phyloP scores from a whole-genome alignment of 306 rosid genomes.

The Mimosa pudica region DNA sequence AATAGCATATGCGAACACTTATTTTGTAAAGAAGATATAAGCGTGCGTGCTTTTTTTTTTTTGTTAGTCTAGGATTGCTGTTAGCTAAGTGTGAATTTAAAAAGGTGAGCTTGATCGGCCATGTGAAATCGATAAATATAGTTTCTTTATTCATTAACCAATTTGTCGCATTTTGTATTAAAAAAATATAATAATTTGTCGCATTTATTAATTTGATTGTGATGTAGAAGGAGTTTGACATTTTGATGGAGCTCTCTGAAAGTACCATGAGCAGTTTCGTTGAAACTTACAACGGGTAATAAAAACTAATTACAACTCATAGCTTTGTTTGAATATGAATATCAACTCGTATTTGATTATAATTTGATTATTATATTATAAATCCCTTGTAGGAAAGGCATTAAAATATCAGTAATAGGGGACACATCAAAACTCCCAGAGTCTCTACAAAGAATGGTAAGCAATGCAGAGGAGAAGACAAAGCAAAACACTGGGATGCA shows the following conservation, averaged over 20 bases:
- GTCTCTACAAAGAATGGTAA: constrained; percentile 44
- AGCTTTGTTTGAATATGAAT: neutral
- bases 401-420: constrained; percentile 67
- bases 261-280: neutral
- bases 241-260: neutral
- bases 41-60: no score
- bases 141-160: no score
- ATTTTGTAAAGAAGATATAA: no score
- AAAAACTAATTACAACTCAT: neutral
- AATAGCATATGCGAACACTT: no score
- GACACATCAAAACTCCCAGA: constrained; percentile 59
- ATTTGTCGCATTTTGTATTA: no score
- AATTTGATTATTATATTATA: no score
- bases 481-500: constrained; percentile 52
- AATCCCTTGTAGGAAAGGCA: constrained; percentile 47
- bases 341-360: neutral
- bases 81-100: no score
- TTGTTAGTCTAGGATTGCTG: no score
- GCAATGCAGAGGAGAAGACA: constrained; percentile 51
- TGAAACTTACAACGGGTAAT: neutral
- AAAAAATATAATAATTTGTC: no score
- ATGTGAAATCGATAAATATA: no score
- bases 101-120: no score
- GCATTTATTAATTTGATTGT: neutral
- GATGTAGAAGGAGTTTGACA: neutral